These are phyloP conservation scores for Heterobasidion annosum DNA, from an alignment of 1,284 basidiomycete species.

Conservation along the genomic window DNA sequence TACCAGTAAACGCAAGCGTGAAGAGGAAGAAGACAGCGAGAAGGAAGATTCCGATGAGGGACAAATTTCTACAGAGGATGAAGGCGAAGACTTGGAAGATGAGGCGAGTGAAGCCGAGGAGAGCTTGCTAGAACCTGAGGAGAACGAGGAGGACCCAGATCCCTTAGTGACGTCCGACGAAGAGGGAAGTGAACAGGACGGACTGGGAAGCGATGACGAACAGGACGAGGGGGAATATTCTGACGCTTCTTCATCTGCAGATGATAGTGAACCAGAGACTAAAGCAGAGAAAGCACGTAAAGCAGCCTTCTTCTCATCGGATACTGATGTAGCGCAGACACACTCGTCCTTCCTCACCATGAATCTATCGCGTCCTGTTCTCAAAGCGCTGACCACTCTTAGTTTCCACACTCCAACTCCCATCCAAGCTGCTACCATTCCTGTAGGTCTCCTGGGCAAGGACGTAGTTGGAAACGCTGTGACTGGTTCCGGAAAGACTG, in stretches of 20 bases:
- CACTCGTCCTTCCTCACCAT: constrained; percentile 75
- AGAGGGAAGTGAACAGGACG: constrained; percentile 31
- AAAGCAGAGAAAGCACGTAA: constrained; percentile 73
- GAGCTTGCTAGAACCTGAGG: constrained; percentile 10
- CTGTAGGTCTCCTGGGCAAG: constrained; percentile 87
- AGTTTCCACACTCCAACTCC: constrained; percentile 86
- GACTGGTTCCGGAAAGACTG: constrained; percentile 95
- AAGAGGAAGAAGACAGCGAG: constrained; percentile 20
- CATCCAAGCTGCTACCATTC: constrained; percentile 90
- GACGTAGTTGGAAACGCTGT: constrained; percentile 94
- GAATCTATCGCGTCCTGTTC: constrained; percentile 84
- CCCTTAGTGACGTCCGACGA: constrained; percentile 40
- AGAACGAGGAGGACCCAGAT: constrained; percentile 22
- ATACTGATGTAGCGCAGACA: constrained; percentile 32
- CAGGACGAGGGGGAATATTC: constrained; percentile 26
- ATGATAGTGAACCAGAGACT: constrained; percentile 57
- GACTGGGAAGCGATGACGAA: constrained; percentile 18
- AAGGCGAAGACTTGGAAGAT: constrained; percentile 23
- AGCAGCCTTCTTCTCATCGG: constrained; percentile 77
- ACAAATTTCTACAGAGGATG: constrained; percentile 10
- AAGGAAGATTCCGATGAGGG: constrained; percentile 24
- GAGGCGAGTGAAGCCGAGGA: constrained; percentile 30
- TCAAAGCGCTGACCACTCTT: constrained; percentile 79
- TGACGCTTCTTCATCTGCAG: constrained; percentile 26
- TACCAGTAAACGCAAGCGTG: constrained; percentile 52